These are phyloP conservation scores for Chaetomium fimeti DNA, from an alignment of 495 filamentous ascomycete species.

Conservation along the genomic window DNA sequence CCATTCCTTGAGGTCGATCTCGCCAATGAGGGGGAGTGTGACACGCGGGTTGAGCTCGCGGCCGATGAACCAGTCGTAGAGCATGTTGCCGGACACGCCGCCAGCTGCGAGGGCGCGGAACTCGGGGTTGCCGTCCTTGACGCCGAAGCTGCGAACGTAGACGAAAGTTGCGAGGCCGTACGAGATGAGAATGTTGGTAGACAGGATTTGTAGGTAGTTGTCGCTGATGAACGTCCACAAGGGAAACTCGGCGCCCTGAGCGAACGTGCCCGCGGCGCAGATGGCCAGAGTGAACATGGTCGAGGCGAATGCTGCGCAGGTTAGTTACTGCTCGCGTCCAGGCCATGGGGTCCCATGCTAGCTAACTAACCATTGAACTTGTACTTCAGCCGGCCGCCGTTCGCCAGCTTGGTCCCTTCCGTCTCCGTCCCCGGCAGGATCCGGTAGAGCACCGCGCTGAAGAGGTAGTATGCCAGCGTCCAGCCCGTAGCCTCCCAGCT, in stretches of 20 bases:
- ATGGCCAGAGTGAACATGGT: conserved; percentile 66
- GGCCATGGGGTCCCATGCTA: conserved; percentile 13
- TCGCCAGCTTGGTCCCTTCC: conserved; percentile 66
- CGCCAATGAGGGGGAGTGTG: conserved; percentile 70
- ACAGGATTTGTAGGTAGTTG: conserved; percentile 83
- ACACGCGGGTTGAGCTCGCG: conserved; percentile 94
- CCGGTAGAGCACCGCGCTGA: conserved; percentile 71
- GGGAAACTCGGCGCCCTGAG: conserved; percentile 75
- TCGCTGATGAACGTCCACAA: conserved; percentile 92
- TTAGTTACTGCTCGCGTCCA: background rate
- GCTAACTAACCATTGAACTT: conserved; percentile 72
- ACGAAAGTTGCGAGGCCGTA: conserved; percentile 67
- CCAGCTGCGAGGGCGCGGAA: conserved; percentile 76
- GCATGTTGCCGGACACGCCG: conserved; percentile 75
- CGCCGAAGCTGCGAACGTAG: conserved; percentile 76
- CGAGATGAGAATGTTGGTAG: conserved; percentile 74
- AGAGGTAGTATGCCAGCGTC: conserved; percentile 74
- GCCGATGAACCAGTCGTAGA: conserved; percentile 98
- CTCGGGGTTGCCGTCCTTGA: conserved; percentile 66
- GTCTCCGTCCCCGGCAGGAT: conserved; percentile 73
- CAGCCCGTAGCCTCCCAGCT: conserved; percentile 62
- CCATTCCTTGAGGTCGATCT: conserved; percentile 86
- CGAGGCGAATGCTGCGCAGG: conserved; percentile 68
- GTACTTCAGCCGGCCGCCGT: conserved; percentile 77
- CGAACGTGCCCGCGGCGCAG: conserved; percentile 67